Percentiles rank a stretch among this genome's conserved stretches.
phyloP scores from a whole-genome alignment of 331 rosid genomes.

The Prunus yedoensis region DNA sequence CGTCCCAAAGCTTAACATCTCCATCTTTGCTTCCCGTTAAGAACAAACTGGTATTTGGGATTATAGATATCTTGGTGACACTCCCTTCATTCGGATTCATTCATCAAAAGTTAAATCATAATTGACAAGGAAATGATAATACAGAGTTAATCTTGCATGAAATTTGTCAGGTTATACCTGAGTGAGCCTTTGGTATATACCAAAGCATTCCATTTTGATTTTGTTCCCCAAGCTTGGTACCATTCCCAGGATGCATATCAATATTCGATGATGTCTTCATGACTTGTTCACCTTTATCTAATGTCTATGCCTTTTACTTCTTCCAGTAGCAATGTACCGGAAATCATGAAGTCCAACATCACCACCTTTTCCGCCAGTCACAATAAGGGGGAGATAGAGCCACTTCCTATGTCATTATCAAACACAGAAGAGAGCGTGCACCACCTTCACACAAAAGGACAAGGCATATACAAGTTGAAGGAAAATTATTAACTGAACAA shows the following conservation, averaged over 20 bases:
- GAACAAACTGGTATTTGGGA: no score
- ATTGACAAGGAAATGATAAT: no score
- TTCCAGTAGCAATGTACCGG: constrained; percentile 91
- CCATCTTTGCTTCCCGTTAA: no score
- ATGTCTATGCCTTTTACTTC: constrained; percentile 61
- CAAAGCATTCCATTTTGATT: constrained; percentile 13
- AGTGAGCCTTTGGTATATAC: no score
- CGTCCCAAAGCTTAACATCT: no score
- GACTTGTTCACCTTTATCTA: constrained; percentile 47
- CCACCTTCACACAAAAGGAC: constrained; percentile 65
- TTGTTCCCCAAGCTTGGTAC: constrained; percentile 52
- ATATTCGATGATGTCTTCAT: constrained; percentile 37
- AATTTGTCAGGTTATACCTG: no score
- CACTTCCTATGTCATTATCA: constrained; percentile 86
- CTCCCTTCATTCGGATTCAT: no score
- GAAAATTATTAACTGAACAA: background rate
- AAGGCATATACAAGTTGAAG: background rate
- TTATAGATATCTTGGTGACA: no score
- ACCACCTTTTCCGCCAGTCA: constrained; percentile 89
- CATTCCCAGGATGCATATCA: constrained; percentile 32
- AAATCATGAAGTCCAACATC: constrained; percentile 91
- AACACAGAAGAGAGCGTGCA: constrained; percentile 75
- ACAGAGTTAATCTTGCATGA: no score
- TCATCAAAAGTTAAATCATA: no score
- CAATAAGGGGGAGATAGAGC: constrained; percentile 91